phyloP scores from a whole-genome alignment of 73 alveolate genomes.

The Halteria grandinella region DNA sequence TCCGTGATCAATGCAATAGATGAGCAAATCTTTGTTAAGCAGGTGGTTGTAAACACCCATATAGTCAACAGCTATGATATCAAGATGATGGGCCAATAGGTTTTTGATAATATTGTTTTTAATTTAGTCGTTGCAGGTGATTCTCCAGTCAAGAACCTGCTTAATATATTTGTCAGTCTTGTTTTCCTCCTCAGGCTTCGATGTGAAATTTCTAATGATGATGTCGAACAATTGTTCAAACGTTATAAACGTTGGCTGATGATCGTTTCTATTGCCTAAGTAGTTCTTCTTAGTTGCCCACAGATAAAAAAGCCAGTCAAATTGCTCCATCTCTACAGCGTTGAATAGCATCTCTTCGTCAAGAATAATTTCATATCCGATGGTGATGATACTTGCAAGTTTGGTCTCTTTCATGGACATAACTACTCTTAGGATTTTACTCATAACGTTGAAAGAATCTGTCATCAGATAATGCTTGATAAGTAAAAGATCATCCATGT shows the following conservation, averaged over 20 bases:
- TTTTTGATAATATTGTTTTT: slow-evolving; percentile 38
- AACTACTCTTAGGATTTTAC: too few relatives aligned
- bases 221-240: slow-evolving; percentile 9
- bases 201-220: not conserved
- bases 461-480: too few relatives aligned
- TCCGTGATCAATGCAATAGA: slow-evolving; percentile 30
- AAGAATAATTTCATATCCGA: slow-evolving; percentile 38
- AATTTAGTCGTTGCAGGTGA: not conserved
- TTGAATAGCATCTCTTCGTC: slow-evolving; percentile 14
- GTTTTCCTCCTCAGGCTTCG: too few relatives aligned
- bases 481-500: too few relatives aligned
- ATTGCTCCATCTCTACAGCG: slow-evolving; percentile 32
- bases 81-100: slow-evolving; percentile 19
- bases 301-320: slow-evolving; percentile 40
- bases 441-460: too few relatives aligned
- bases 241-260: slow-evolving; percentile 8
- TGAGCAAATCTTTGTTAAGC: slow-evolving; percentile 36
- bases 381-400: too few relatives aligned
- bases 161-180: slow-evolving; percentile 5
- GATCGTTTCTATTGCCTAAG: not conserved
- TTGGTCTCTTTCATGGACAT: too few relatives aligned
- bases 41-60: slow-evolving; percentile 52
- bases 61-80: slow-evolving; percentile 42
- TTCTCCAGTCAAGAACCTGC: slow-evolving; percentile 55
- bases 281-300: slow-evolving; percentile 53